Conservation (phyloP, 129 eudicot genomes). For the Artemisia argyi region DNA sequence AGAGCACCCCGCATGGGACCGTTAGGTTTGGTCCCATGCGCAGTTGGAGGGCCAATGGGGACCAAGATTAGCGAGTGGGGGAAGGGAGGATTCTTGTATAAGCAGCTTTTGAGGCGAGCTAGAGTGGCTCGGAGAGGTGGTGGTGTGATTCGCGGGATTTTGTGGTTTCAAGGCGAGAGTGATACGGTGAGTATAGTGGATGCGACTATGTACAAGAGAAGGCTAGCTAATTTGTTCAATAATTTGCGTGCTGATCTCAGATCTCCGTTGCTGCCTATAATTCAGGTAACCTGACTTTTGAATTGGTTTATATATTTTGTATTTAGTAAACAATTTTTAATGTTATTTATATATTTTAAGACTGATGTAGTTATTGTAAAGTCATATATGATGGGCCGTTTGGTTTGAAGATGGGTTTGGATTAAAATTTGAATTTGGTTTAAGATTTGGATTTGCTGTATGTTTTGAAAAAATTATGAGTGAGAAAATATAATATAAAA, state of each 20-base stretch:
- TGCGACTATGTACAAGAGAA: constrained; percentile 41
- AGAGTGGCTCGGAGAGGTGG: constrained; percentile 42
- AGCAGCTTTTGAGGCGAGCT: constrained; percentile 50
- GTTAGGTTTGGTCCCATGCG: constrained; percentile 87
- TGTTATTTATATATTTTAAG: too few relatives aligned
- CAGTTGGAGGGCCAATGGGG: constrained; percentile 52
- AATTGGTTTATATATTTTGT: too few relatives aligned
- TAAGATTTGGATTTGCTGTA: too few relatives aligned
- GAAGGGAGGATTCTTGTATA: constrained; percentile 38
- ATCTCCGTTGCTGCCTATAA: constrained; percentile 47
- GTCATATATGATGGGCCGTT: too few relatives aligned
- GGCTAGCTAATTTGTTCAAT: constrained; percentile 34
- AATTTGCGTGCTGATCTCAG: constrained; percentile 51
- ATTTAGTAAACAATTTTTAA: too few relatives aligned
- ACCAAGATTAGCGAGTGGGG: constrained; percentile 65
- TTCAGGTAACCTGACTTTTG: constrained; percentile 36
- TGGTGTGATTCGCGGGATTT: constrained; percentile 45
- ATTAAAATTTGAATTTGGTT: too few relatives aligned
- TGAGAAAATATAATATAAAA: too few relatives aligned
- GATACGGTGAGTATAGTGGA: constrained; percentile 44
- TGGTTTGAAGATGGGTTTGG: too few relatives aligned
- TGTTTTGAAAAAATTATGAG: too few relatives aligned
- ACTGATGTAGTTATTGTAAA: too few relatives aligned
- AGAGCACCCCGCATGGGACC: constrained; percentile 36
- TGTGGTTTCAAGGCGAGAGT: constrained; percentile 83